Base-by-base conservation (phyloP, 495 filamentous ascomycete species). In the Neurospora tetraspora region DNA sequence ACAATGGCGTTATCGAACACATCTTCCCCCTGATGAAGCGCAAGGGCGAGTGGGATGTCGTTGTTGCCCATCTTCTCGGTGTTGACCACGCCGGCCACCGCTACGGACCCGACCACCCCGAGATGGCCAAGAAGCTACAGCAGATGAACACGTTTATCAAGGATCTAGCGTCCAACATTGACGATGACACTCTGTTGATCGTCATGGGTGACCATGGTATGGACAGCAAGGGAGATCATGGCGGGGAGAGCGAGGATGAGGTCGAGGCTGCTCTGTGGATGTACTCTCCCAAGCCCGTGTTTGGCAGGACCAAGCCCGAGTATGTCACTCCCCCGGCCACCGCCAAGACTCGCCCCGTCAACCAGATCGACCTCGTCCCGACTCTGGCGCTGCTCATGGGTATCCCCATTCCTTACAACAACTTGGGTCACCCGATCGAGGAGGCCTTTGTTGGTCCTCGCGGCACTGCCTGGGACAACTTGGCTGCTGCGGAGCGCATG, bases 161-260 rank as follows among this genome's bases (percentile, higher is more conserved):
- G 34, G 84, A 91, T 11, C 81, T 98, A 40, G 89, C 94, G 31
- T 85, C 87, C 4, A 83, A 84, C 10, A 80, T 98, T 14, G 95
- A 97, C 76, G 92, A 97, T 53, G 82, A 92, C 39, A 98, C 96
- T 3, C 82, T 99, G 37, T 83, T 99, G 68, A 91, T 99, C 18
- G 92, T 98, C 18, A 97, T 99, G 93, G 96, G 96, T 11, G 96
- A 99, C 80, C 96, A 99, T 80, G 96, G 96, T 10, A 99, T 99
- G 96, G 96, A 99, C 81, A 84, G 86, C 34, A 99, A 99, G 82
- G 96, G 96, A 8, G 96, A 99, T 77, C 96, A 99, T 77, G 96
- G 96, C 53, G 96, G 96, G 61, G 96, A 99, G 82, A 97, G 94
- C 14, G 91, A 96, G 77, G 94, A 97, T 59, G 96, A 99, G 78